Evolutionary conservation across 1,139 yeast genomes (phyloP), one percentile per base, ranked within the genome.

Genomic region (Diutina sp.): DNA sequence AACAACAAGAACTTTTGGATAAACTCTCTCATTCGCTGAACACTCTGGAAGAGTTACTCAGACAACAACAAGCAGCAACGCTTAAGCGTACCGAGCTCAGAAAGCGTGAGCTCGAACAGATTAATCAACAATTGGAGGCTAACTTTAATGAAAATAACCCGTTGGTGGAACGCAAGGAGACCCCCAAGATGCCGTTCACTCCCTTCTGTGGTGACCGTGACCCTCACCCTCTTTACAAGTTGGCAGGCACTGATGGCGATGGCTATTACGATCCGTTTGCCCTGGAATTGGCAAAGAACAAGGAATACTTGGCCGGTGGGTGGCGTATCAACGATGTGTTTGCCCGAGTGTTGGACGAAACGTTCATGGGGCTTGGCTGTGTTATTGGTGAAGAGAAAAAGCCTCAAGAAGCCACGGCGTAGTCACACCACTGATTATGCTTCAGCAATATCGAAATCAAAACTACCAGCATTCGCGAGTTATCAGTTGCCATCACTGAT

Each of bases 161-260:
- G 21, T 38, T 51, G 35, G 46, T 38, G 35, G 54, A 38, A 4
- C 63, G 58, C 52, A 68, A 59, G 30, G 66, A 63, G 32, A 62
- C 57, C 25, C 58, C 66, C 21, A 65, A 66, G 46, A 73, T 81
- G 3, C 98, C 98, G 32, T 93, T 91, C 68, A 90, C 98, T 2
- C 98, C 99, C 12, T 91, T 93, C 70, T 83, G 84, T 65, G 98
- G 98, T 55, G 98, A 93, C 70, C 78, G 95, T 56, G 85, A 87
- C 59, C 62, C 73, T 21, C 69, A 74, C 48, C 68, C 70, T 56
- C 71, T 71, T 51, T 50, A 50, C 25, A 30, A 30, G 12, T 32
- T 50, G 21, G 41, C 29, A 3, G 25, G 44, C 8, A 30, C 6
- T 11, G 41, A 35, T 35, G 51, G 51, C 12, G 53, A 50, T 50